Evolutionary conservation across 2,329 filamentous ascomycete genomes (phyloP).

Genomic region (Diplodia mutila): DNA sequence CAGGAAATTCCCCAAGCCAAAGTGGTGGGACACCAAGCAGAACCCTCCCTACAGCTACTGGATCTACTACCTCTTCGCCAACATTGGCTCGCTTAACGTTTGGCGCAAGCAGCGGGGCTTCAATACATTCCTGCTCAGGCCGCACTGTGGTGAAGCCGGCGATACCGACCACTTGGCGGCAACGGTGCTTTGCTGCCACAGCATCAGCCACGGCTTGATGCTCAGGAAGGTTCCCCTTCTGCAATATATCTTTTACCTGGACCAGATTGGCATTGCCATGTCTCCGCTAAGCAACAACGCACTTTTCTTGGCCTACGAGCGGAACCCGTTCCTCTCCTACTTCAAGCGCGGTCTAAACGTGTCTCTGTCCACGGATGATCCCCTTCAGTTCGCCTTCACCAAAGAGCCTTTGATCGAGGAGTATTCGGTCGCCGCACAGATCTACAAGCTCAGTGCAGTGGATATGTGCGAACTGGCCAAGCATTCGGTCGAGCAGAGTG

Average conservation of each 20-base stretch:
- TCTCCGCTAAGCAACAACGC: slow-evolving; percentile 99
- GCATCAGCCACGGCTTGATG: slow-evolving; percentile 92
- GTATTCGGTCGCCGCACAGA: slow-evolving; percentile 96
- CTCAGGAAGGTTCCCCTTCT: slow-evolving; percentile 91
- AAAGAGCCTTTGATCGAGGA: slow-evolving; percentile 98
- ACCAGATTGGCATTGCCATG: slow-evolving; percentile 98
- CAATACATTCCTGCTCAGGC: slow-evolving; percentile 91
- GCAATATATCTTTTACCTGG: slow-evolving; percentile 96
- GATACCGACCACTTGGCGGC: slow-evolving; percentile 96
- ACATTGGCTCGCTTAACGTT: slow-evolving; percentile 87
- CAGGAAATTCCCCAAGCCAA: slow-evolving; percentile 90
- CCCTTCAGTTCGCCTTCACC: slow-evolving; percentile 96
- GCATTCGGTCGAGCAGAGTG: slow-evolving; percentile 92
- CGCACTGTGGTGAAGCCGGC: slow-evolving; percentile 95
- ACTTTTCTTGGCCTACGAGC: slow-evolving; percentile 91
- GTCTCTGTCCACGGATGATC: slow-evolving; percentile 94
- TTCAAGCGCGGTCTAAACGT: slow-evolving; percentile 95
- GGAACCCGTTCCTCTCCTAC: slow-evolving; percentile 94
- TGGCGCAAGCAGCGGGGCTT: slow-evolving; percentile 91
- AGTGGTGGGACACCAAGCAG: slow-evolving; percentile 85
- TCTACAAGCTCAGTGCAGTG: slow-evolving; percentile 94
- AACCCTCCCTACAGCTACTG: slow-evolving; percentile 99
- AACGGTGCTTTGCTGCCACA: slow-evolving; percentile 89
- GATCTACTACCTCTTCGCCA: slow-evolving; percentile 97
- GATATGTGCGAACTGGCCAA: slow-evolving; percentile 99